phyloP scores from a whole-genome alignment of 345 rosid species.

The Salix purpurea region DNA sequence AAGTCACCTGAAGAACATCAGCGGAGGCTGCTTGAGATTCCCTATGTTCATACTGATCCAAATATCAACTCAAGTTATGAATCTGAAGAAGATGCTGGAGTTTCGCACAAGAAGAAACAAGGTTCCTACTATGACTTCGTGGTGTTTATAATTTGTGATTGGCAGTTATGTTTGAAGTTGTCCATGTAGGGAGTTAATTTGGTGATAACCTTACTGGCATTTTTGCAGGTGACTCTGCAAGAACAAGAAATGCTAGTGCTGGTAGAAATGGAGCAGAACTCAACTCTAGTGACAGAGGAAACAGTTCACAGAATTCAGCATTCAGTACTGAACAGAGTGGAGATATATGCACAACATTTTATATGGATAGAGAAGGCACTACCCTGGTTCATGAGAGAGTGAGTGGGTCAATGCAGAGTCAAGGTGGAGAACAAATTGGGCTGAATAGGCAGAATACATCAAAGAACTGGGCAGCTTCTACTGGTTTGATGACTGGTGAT shows the following conservation, averaged over 20 bases:
- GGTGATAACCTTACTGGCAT: slow-evolving; percentile 7
- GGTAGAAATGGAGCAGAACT: slow-evolving; percentile 31
- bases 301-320: slow-evolving; percentile 29
- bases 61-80: slow-evolving; percentile 45
- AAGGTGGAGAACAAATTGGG: slow-evolving; percentile 16
- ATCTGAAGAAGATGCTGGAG: slow-evolving; percentile 46
- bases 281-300: slow-evolving; percentile 33
- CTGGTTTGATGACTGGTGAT: slow-evolving; percentile 14
- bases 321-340: slow-evolving; percentile 28
- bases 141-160: slow-evolving; percentile 10
- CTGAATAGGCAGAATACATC: slow-evolving; percentile 13
- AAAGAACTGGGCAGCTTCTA: slow-evolving; percentile 29
- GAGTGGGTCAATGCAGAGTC: slow-evolving; percentile 12
- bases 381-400: slow-evolving; percentile 27
- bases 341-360: slow-evolving; percentile 13
- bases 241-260: slow-evolving; percentile 27
- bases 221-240: slow-evolving; percentile 36
- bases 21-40: slow-evolving; percentile 59
- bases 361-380: slow-evolving; percentile 34
- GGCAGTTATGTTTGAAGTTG: neutral
- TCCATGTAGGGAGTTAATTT: slow-evolving; percentile 5
- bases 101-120: slow-evolving; percentile 37
- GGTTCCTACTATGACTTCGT: slow-evolving; percentile 26
- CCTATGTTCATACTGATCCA: slow-evolving; percentile 61
- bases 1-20: slow-evolving; percentile 64